Evolutionary conservation across 805 yeast species (phyloP), one percentile per base, ranked within the genome.

Genomic region (Wickerhamiella azyma): DNA sequence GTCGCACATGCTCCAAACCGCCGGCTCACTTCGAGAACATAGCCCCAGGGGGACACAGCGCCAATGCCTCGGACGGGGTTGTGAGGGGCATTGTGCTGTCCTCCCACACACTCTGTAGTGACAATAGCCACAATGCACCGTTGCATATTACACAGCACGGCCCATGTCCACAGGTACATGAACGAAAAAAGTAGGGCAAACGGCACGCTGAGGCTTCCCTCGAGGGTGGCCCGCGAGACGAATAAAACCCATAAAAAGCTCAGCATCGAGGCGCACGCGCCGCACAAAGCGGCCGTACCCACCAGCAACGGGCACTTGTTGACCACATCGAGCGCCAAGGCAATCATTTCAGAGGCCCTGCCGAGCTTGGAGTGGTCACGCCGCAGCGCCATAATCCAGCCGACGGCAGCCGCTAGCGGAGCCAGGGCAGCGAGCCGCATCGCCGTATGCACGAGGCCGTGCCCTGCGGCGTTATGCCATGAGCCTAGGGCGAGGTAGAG

Each of bases 111-210:
- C 46, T 62, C 64, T 5, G 61, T 52, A 10, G 67, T 66, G 3
- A 64, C 52, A 6, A 60, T 58, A 2, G 68, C 51, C 5, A 66
- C 52, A 2, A 65, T 51, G 16, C 58, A 59, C n/a, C 66, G 56
- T 46, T 64, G 65, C 39, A 66, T 52, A 9, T 66, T 65, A 37
- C 62, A 53, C 11, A 67, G 48, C 17, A 68, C 60, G 2, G 66
- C 65, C 65, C 68, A 64, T 1, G 70, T 62, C 71, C 71, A 67
- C 36, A 68, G 48, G 48, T 63, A 66, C 61, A 64, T 56, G 26
- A 67, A 41, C 41, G 59, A 45, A 57, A 55, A 48, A 59, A 64
- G 43, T 53, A 47, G 39, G 30, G 54, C 59, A 48, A 58, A 49
- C 39, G 52, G 13, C 24, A 45, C 28, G 37, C 59, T 48, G 9